Conservation (phyloP, 1,284 basidiomycete species). For the Fomes fomentarius region DNA sequence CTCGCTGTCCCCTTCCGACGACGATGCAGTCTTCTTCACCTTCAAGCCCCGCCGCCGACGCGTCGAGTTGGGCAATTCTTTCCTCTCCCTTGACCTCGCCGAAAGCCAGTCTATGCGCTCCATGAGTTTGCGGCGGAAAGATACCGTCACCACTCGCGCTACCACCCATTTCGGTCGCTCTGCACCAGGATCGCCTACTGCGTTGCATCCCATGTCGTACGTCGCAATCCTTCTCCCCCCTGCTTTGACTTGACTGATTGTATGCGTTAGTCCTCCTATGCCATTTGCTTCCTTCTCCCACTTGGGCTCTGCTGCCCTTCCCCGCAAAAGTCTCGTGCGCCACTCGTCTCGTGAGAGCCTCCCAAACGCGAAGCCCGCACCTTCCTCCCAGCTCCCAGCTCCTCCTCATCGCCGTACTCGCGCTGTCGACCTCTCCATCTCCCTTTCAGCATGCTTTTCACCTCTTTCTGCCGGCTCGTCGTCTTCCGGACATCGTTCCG, state of each 20-base stretch:
- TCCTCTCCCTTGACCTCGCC: slow-evolving; percentile 62
- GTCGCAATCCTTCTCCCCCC: slow-evolving; percentile 12
- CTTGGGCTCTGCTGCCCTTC: slow-evolving; percentile 12
- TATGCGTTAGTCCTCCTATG: slow-evolving; percentile 3
- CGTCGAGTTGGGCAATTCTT: slow-evolving; percentile 42
- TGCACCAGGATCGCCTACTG: slow-evolving; percentile 27
- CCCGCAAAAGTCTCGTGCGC: slow-evolving; percentile 27
- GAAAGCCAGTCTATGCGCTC: slow-evolving; percentile 52
- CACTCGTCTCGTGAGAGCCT: slow-evolving; percentile 52
- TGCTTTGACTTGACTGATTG: not conserved
- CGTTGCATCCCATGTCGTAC: slow-evolving; percentile 25
- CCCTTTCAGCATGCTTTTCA: slow-evolving; percentile 26
- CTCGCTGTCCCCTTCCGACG: slow-evolving; percentile 17
- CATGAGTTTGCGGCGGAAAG: slow-evolving; percentile 45
- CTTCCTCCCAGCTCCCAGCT: slow-evolving; percentile 46
- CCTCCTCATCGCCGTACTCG: slow-evolving; percentile 16
- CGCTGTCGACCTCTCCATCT: slow-evolving; percentile 27
- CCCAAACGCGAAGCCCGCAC: slow-evolving; percentile 65
- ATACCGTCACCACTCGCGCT: slow-evolving; percentile 32
- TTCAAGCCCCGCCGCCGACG: slow-evolving; percentile 30
- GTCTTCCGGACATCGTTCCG: slow-evolving; percentile 25
- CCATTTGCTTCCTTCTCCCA: slow-evolving; percentile 17
- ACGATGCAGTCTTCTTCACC: slow-evolving; percentile 32
- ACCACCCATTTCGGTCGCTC: slow-evolving; percentile 29
- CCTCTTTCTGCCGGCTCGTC: slow-evolving; percentile 10